A percentile compares a stretch with the other conserved stretches of the same genome.
Conservation (phyloP, 306 rosid species). For the Luffa acutangula region DNA sequence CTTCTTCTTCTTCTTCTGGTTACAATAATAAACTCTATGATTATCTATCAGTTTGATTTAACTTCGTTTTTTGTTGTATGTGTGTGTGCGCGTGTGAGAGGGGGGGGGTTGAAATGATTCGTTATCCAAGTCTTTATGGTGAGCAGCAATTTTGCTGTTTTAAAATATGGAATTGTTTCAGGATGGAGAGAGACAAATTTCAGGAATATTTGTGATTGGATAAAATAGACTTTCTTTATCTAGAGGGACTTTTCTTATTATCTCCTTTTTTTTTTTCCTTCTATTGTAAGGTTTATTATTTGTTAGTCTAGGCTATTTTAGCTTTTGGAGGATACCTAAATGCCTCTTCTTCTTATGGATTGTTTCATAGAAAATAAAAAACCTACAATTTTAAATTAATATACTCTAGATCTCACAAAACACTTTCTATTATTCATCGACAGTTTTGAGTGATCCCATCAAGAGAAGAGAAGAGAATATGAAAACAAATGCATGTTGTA, state of each 20-base stretch:
- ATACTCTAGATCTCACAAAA: constrained; percentile 18
- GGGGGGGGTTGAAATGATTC: background rate
- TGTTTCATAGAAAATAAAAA: background rate
- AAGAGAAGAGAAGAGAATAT: constrained; percentile 74
- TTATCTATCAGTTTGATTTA: background rate
- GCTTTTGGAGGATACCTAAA: background rate
- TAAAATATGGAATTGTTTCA: background rate
- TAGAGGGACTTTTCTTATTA: background rate
- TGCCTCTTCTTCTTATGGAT: background rate
- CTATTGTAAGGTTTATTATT: background rate
- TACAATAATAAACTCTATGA: background rate
- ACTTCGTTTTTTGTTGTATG: background rate
- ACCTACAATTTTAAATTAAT: background rate
- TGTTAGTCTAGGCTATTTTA: background rate
- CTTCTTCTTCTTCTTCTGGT: background rate
- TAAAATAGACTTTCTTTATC: background rate
- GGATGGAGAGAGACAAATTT: background rate
- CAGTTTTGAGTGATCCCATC: constrained; percentile 94
- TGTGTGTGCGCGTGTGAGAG: background rate
- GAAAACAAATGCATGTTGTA: constrained; percentile 75
- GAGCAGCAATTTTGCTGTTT: background rate
- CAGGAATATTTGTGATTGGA: background rate
- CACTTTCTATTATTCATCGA: constrained; percentile 10
- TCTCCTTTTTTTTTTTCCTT: background rate
- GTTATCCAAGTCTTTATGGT: background rate